Evolutionary conservation across 2,329 filamentous ascomycete genomes (phyloP).

Genomic region (Botrytis sinoallii): DNA sequence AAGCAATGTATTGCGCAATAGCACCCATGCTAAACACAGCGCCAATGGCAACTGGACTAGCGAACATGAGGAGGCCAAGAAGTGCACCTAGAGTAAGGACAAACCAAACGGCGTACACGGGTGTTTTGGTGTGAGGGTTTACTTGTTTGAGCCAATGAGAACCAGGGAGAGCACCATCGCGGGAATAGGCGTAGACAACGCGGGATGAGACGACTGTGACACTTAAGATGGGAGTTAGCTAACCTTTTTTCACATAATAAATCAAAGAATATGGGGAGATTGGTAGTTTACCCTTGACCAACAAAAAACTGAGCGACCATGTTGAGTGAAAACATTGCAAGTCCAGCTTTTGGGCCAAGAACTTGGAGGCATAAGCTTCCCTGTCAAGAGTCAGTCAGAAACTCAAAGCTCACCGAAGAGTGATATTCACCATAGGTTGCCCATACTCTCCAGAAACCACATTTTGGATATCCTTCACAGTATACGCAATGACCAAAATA

Average conservation of each 20-base stretch:
- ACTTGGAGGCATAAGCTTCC: slow-evolving; percentile 61
- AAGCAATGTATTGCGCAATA: slow-evolving; percentile 63
- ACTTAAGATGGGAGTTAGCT: background rate
- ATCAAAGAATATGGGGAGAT: fast-evolving
- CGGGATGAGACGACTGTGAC: slow-evolving; percentile 63
- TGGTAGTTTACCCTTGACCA: slow-evolving; percentile 57
- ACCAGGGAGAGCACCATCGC: slow-evolving; percentile 66
- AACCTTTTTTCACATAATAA: too few relatives aligned
- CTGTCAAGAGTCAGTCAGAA: slow-evolving; percentile 30
- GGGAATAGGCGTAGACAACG: slow-evolving; percentile 70
- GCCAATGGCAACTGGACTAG: slow-evolving; percentile 58
- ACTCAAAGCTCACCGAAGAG: too few relatives aligned
- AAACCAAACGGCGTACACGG: slow-evolving; percentile 69
- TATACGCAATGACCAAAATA: slow-evolving; percentile 66
- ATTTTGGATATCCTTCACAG: slow-evolving; percentile 59
- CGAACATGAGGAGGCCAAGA: slow-evolving; percentile 63
- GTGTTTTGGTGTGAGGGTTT: slow-evolving; percentile 59
- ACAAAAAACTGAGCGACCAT: slow-evolving; percentile 69
- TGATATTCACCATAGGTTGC: slow-evolving; percentile 56
- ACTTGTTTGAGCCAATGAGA: slow-evolving; percentile 58
- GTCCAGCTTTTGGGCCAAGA: slow-evolving; percentile 56
- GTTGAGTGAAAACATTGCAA: slow-evolving; percentile 62
- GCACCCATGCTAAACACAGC: slow-evolving; percentile 70
- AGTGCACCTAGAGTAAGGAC: slow-evolving; percentile 59
- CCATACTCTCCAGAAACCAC: slow-evolving; percentile 60